Evolutionary conservation across 768 basidiomycete genomes (phyloP).

Genomic region (Candolleomyces eurysporus): DNA sequence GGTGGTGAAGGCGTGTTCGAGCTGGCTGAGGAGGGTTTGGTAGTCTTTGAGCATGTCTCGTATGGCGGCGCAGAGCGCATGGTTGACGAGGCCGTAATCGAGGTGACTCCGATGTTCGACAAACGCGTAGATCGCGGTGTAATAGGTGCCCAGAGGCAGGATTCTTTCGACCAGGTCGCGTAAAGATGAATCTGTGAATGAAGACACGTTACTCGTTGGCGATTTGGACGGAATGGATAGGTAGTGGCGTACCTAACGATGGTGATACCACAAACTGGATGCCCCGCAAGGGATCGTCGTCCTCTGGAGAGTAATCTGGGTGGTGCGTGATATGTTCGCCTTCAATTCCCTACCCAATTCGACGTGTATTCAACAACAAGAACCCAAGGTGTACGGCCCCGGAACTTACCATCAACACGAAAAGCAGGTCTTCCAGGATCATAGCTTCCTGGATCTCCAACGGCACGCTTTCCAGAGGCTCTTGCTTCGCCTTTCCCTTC

Average conservation of each 20-base stretch:
- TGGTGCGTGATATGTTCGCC: slow-evolving; percentile 83
- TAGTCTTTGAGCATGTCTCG: slow-evolving; percentile 97
- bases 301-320: slow-evolving; percentile 77
- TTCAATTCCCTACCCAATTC: slow-evolving; percentile 77
- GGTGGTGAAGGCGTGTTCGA: slow-evolving; percentile 60
- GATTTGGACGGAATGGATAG: background rate
- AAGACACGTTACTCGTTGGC: no score
- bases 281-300: slow-evolving; percentile 81
- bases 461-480: slow-evolving; percentile 65
- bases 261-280: slow-evolving; percentile 73
- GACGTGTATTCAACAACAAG: slow-evolving; percentile 1
- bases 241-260: slow-evolving; percentile 59
- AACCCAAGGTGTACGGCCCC: background rate
- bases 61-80: slow-evolving; percentile 91
- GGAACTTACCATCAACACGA: slow-evolving; percentile 80
- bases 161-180: slow-evolving; percentile 86
- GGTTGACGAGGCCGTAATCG: slow-evolving; percentile 92
- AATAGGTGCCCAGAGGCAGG: slow-evolving; percentile 89
- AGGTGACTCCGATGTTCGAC: slow-evolving; percentile 84
- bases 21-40: slow-evolving; percentile 88
- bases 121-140: slow-evolving; percentile 90
- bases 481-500: slow-evolving; percentile 71
- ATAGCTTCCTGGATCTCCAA: slow-evolving; percentile 93
- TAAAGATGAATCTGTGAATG: slow-evolving; percentile 71
- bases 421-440: slow-evolving; percentile 90